Evolutionary conservation across 1,139 yeast species (phyloP).

Genomic region (Lodderomyces theae): DNA sequence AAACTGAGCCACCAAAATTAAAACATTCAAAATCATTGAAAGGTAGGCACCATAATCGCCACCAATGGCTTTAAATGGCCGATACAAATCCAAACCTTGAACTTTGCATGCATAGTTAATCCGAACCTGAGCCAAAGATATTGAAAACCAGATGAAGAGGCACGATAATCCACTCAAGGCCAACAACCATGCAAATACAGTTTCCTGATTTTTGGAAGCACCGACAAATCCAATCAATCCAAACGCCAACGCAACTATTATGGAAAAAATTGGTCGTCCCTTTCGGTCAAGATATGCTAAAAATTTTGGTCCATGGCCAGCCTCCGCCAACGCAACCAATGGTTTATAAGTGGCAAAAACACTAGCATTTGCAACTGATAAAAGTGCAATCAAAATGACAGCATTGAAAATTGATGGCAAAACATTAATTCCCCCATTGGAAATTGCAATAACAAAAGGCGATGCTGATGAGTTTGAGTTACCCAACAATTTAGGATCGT

Average conservation of each 20-base stretch:
- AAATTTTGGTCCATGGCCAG: slow-evolving; percentile 33
- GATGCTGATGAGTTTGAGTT: slow-evolving; percentile 28
- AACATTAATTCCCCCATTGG: slow-evolving; percentile 29
- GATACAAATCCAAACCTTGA: slow-evolving; percentile 22
- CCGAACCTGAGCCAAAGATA: slow-evolving; percentile 30
- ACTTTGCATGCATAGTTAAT: slow-evolving; percentile 24
- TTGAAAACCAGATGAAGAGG: slow-evolving; percentile 37
- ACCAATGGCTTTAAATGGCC: slow-evolving; percentile 25
- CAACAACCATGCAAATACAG: slow-evolving; percentile 36
- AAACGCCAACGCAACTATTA: slow-evolving; percentile 26
- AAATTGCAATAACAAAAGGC: slow-evolving; percentile 24
- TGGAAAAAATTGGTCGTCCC: slow-evolving; percentile 32
- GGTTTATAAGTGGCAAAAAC: slow-evolving; percentile 35
- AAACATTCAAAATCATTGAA: slow-evolving; percentile 27
- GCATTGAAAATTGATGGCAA: slow-evolving; percentile 35
- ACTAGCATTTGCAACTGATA: slow-evolving; percentile 34
- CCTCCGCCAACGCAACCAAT: slow-evolving; percentile 30
- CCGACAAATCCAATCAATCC: slow-evolving; percentile 35
- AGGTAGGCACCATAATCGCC: slow-evolving; percentile 35
- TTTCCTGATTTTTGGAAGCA: slow-evolving; percentile 27
- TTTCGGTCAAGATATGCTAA: slow-evolving; percentile 21
- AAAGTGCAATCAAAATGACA: slow-evolving; percentile 29
- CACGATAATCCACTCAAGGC: slow-evolving; percentile 38
- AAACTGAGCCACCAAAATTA: slow-evolving; percentile 34
- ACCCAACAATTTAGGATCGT: slow-evolving; percentile 29